Percentiles rank a stretch among this genome's conserved stretches.
These are phyloP conservation scores for Psidium friedrichsthalianum DNA, from an alignment of 345 rosid species.

Conservation along the genomic window DNA sequence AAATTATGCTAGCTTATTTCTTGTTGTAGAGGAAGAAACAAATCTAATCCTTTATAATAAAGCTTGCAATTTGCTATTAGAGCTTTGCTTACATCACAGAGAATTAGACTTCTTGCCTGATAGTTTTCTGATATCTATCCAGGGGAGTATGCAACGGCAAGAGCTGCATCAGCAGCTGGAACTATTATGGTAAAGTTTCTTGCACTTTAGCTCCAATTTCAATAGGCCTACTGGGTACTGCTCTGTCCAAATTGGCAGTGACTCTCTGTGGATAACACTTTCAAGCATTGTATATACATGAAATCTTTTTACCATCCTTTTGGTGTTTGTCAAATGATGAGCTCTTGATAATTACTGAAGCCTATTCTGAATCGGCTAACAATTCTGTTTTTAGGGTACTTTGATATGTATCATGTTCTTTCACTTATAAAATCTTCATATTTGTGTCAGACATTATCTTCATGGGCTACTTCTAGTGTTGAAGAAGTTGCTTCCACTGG, in stretches of 20 bases:
- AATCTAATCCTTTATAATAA: not conserved
- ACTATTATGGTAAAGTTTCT: conserved; percentile 61
- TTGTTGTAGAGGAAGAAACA: not conserved
- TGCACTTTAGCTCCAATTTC: not conserved
- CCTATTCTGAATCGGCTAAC: not conserved
- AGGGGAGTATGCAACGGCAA: conserved; percentile 91
- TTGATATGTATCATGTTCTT: not conserved
- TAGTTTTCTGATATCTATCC: conserved; percentile 4
- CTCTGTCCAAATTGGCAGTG: not conserved
- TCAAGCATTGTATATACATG: not conserved
- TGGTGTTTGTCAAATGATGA: not conserved
- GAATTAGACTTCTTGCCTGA: not conserved
- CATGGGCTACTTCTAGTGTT: conserved; percentile 88
- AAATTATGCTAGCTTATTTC: not conserved
- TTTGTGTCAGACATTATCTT: conserved; percentile 61
- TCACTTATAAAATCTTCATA: not conserved
- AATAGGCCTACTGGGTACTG: not conserved
- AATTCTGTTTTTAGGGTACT: not conserved
- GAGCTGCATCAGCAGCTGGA: conserved; percentile 81
- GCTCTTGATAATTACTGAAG: not conserved
- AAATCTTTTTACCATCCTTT: not conserved
- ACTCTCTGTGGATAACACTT: not conserved
- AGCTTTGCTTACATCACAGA: not conserved
- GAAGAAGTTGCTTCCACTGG: conserved; percentile 96
- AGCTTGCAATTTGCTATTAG: not conserved